Evolutionary conservation across 768 basidiomycete genomes (phyloP), one percentile per base, ranked within the genome.

Genomic region (Tricholoma furcatifolium): DNA sequence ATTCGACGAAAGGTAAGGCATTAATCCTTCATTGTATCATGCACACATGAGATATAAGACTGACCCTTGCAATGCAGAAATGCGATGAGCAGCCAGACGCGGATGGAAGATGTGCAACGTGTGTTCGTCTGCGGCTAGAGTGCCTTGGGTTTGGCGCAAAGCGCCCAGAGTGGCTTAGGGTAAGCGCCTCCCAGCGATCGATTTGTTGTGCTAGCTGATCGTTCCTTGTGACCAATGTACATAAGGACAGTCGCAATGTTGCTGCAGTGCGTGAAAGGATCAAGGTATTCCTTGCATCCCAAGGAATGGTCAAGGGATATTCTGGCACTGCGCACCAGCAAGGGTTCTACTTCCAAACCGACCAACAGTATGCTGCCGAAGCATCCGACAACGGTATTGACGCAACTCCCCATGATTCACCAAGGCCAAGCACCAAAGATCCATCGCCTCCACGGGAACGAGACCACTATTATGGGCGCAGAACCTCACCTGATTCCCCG

Each of bases 1-100:
- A 89, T 91, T 35, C 81, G 90, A 59, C 79, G 90, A 63, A 91
- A 91, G 87, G 89, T 89, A 34, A n/a, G n/a, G n/a, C n/a, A n/a
- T n/a, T n/a, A n/a, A 31, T 17, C 5, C 2, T 17, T 18, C 14
- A n/a, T n/a, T 36, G 17, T 1, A 3, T 47, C 50, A 32, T 47
- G 40, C 38, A 24, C 27, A 47, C 15, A 49, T 24, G 45, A 56
- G 50, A 31, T 57, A 46, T 30, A 55, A 62, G 39, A 58, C 62
- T 43, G 34, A 46, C 47, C 27, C 41, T 21, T 51, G 27, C 44
- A 24, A 43, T 53, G 40, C 69, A 92, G 90, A 91, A 91, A 81
- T 92, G 90, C 69, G 90, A 92, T 65, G 90, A 91, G 65, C 77
- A 81, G 59, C 78, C 78, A 51, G 81, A 83, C 54, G 62, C 70